Conservation (phyloP, 2,329 filamentous ascomycete species). For the Fusarium nisikadoi region DNA sequence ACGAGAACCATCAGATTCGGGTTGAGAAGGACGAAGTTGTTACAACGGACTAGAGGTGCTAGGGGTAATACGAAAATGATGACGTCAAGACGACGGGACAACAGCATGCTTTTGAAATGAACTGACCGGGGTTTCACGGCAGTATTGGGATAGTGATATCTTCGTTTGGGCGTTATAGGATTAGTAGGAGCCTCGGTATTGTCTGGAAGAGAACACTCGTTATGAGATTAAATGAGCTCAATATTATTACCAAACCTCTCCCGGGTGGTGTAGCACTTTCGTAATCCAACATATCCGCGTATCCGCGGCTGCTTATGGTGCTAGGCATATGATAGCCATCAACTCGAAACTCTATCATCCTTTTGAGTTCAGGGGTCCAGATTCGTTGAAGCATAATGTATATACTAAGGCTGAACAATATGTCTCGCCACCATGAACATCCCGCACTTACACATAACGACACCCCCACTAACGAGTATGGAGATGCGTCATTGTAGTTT, state of each 20-base stretch:
- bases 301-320: neutral
- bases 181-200: slow-evolving; percentile 23
- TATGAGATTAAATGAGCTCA: slow-evolving; percentile 13
- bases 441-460: neutral
- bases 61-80: slow-evolving; percentile 1
- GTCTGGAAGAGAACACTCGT: slow-evolving; percentile 28
- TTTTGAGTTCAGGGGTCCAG: neutral
- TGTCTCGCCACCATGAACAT: neutral
- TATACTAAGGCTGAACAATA: neutral
- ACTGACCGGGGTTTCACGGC: neutral
- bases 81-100: slow-evolving; percentile 14
- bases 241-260: slow-evolving; percentile 3
- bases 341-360: neutral
- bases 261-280: neutral
- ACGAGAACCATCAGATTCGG: slow-evolving; percentile 56
- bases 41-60: slow-evolving; percentile 47
- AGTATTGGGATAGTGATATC: slow-evolving; percentile 19
- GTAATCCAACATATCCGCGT: neutral
- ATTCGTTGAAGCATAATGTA: neutral
- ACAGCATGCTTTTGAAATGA: slow-evolving; percentile 25
- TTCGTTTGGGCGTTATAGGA: slow-evolving; percentile 37
- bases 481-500: neutral
- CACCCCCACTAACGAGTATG: neutral
- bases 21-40: slow-evolving; percentile 84
- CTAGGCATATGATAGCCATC: neutral